A percentile compares a stretch with the other conserved stretches of the same genome.
Conservation (phyloP, 306 rosid genomes). For the Hylodesmum podocarpum region DNA sequence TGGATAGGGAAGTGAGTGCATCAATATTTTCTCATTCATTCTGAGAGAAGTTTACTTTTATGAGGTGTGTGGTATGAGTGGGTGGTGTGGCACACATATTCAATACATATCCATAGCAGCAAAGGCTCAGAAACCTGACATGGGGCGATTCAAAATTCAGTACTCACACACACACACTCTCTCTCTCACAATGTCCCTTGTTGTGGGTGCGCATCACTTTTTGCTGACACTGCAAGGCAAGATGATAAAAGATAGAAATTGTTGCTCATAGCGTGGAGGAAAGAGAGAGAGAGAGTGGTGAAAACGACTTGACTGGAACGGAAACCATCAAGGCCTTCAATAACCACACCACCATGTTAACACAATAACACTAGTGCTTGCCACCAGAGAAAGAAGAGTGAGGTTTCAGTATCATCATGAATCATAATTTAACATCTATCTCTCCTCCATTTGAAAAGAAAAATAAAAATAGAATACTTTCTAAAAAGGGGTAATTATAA, state of each 20-base stretch:
- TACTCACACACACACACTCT: conserved; percentile 23
- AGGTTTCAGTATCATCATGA: conserved; percentile 15
- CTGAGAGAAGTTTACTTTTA: conserved; percentile 37
- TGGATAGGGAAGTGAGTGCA: conserved; percentile 32
- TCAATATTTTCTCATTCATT: conserved; percentile 30
- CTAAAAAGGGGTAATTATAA: conserved; percentile 33
- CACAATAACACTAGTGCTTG: conserved; percentile 1
- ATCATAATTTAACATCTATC: conserved; percentile 13
- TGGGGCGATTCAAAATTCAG: conserved; percentile 43
- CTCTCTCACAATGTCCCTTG: conserved; percentile 22
- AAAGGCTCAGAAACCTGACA: conserved; percentile 49
- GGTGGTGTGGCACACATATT: conserved; percentile 19
- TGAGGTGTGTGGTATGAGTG: not conserved
- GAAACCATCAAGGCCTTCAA: conserved; percentile 62
- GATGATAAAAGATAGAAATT: conserved; percentile 75
- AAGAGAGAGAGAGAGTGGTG: conserved; percentile 45
- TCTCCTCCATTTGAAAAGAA: conserved; percentile 14
- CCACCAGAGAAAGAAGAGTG: not conserved
- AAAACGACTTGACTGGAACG: conserved; percentile 92
- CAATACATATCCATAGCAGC: conserved; percentile 2
- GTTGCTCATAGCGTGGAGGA: conserved; percentile 18
- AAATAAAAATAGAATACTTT: conserved; percentile 32
- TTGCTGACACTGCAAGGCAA: conserved; percentile 73
- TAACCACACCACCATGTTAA: conserved; percentile 31
- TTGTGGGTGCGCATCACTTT: conserved; percentile 64